phyloP scores from a whole-genome alignment of 192 early-diverging fungal species.

The Gorgonomyces haynaldii region DNA sequence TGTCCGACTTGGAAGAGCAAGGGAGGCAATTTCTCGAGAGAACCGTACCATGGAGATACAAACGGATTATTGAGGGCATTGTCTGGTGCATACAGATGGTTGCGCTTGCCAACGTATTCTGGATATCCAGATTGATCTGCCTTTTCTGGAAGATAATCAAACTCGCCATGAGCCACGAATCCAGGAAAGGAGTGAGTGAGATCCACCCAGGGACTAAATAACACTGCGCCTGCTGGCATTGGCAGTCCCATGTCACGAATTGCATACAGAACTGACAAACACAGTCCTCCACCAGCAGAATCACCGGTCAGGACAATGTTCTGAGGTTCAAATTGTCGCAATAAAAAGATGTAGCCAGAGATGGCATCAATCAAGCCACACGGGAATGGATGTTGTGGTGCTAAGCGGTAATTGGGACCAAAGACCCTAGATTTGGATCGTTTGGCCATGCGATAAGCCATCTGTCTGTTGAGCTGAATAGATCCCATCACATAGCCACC shows the following conservation, averaged over 20 bases:
- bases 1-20: slow-evolving; percentile 1
- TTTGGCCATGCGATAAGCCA: not conserved
- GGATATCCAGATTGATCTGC: not conserved
- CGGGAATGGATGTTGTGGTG: slow-evolving; percentile 72
- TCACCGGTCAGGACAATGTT: slow-evolving; percentile 8
- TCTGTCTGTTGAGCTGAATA: not conserved
- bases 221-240: slow-evolving; percentile 5
- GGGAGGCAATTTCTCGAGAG: not conserved
- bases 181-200: slow-evolving; percentile 38
- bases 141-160: slow-evolving; percentile 15
- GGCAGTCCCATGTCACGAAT: slow-evolving; percentile 6
- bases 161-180: slow-evolving; percentile 19
- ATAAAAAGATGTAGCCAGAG: slow-evolving; percentile 47
- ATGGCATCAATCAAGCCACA: slow-evolving; percentile 70
- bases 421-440: not conserved
- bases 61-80: slow-evolving; percentile 1
- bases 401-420: slow-evolving; percentile 65
- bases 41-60: slow-evolving; percentile 1
- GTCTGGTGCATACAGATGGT: slow-evolving; percentile 4
- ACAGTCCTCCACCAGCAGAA: slow-evolving; percentile 6
- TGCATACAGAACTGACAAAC: not conserved
- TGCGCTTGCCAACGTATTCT: not conserved
- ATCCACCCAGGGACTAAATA: slow-evolving; percentile 38
- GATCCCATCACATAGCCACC: slow-evolving; percentile 6
- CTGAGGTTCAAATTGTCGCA: not conserved